A percentile compares a stretch with the other conserved stretches of the same genome.
These are phyloP conservation scores for Hemerocallis citrina DNA, from an alignment of 106 monocot genomes.

Conservation along the genomic window DNA sequence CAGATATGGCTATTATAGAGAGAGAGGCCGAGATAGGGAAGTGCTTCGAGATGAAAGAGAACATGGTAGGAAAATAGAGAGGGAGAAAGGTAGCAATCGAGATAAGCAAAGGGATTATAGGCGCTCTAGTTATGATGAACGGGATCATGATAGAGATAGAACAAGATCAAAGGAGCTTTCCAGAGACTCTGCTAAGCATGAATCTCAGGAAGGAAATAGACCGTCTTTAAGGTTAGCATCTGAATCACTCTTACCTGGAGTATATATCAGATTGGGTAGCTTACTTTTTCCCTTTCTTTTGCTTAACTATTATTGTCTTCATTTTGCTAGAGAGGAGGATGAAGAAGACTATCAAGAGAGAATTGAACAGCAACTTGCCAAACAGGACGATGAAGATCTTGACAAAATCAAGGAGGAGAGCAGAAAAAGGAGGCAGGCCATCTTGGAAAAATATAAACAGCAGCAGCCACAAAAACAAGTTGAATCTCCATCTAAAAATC, in stretches of 20 bases:
- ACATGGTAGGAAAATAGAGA: conserved; percentile 11
- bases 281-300: neutral
- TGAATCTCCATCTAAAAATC: conserved; percentile 20
- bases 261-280: neutral
- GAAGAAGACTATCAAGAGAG: conserved; percentile 77
- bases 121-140: conserved; percentile 32
- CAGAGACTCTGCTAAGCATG: conserved; percentile 18
- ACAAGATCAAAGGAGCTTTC: conserved; percentile 15
- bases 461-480: conserved; percentile 29
- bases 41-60: conserved; percentile 19
- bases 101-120: conserved; percentile 35
- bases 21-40: conserved; percentile 11
- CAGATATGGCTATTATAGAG: conserved; percentile 17
- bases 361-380: conserved; percentile 78
- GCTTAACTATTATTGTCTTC: neutral
- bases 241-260: neutral
- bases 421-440: conserved; percentile 75
- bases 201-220: conserved; percentile 24
- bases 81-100: conserved; percentile 15
- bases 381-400: conserved; percentile 77
- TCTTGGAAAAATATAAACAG: conserved; percentile 79
- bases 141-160: conserved; percentile 22
- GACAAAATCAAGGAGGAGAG: conserved; percentile 95
- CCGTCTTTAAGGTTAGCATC: conserved; percentile 32
- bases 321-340: conserved; percentile 54